Percentiles rank a stretch among this genome's conserved stretches.
Evolutionary conservation across 2,329 filamentous ascomycete species (phyloP).

Genomic region (Cladosporium austrohemisphaericum): DNA sequence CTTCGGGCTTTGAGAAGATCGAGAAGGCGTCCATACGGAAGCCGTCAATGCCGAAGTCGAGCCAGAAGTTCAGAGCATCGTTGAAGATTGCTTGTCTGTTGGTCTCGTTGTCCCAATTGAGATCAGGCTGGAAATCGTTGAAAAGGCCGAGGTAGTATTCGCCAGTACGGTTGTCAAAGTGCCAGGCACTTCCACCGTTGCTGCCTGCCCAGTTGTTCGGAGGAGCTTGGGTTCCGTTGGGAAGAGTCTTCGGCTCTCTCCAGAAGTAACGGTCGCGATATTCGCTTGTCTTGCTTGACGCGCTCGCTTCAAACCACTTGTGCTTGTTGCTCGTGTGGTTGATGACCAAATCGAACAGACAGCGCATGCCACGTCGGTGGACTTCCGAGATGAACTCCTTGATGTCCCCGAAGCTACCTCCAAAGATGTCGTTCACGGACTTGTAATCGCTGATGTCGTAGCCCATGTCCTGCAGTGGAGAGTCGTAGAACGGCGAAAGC

Average conservation of each 20-base stretch:
- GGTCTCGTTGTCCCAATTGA: constrained; percentile 78
- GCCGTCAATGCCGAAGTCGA: constrained; percentile 60
- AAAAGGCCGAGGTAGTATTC: constrained; percentile 79
- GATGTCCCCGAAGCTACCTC: constrained; percentile 64
- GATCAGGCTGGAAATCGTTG: constrained; percentile 70
- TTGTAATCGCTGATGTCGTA: constrained; percentile 67
- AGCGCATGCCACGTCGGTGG: constrained; percentile 60
- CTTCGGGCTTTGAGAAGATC: constrained; percentile 24
- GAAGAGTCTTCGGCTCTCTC: constrained; percentile 31
- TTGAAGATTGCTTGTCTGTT: constrained; percentile 67
- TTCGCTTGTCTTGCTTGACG: constrained; percentile 57
- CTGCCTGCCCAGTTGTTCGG: constrained; percentile 71
- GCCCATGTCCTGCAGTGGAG: constrained; percentile 63
- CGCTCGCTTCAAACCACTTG: constrained; percentile 66
- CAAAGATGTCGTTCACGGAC: constrained; percentile 60
- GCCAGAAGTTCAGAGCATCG: constrained; percentile 60
- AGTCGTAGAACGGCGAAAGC: constrained; percentile 62
- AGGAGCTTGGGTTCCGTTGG: constrained; percentile 59
- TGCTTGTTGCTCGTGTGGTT: constrained; percentile 70
- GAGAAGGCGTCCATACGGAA: constrained; percentile 33
- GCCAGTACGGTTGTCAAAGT: constrained; percentile 65
- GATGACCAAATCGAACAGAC: constrained; percentile 70
- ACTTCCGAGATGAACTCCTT: constrained; percentile 57
- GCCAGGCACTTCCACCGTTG: constrained; percentile 58
- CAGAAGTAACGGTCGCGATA: constrained; percentile 57